Conservation (phyloP, 2,329 filamentous ascomycete genomes). For the Cytospora paraplurivora region DNA sequence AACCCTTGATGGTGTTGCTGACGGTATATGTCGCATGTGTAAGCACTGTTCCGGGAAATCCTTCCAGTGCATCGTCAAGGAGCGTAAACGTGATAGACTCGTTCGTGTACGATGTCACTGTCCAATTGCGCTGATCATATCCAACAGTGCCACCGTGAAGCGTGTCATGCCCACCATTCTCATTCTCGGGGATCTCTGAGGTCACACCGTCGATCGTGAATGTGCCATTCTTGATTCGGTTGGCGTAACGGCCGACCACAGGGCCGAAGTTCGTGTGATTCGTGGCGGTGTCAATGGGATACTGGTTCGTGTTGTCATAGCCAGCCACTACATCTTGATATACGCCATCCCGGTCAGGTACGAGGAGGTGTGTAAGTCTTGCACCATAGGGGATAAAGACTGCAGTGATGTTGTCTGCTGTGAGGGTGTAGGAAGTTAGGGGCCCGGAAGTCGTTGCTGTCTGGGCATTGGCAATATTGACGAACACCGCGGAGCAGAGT, state of each 20-base stretch:
- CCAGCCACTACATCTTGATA: constrained; percentile 20
- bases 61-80: constrained; percentile 17
- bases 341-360: constrained; percentile 20
- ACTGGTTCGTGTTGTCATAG: constrained; percentile 21
- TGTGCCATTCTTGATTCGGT: constrained; percentile 24
- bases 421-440: constrained; percentile 21
- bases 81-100: constrained; percentile 17
- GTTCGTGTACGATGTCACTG: constrained; percentile 22
- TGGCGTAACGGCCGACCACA: constrained; percentile 19
- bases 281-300: constrained; percentile 19
- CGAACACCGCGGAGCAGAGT: constrained; percentile 12
- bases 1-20: constrained; percentile 22
- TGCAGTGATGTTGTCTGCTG: constrained; percentile 24
- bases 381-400: constrained; percentile 22
- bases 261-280: constrained; percentile 23
- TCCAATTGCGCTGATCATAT: constrained; percentile 22
- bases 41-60: constrained; percentile 20
- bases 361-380: constrained; percentile 21
- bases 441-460: constrained; percentile 17
- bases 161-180: constrained; percentile 15
- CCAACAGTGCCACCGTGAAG: constrained; percentile 21
- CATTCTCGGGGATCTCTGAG: constrained; percentile 18
- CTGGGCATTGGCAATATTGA: constrained; percentile 14
- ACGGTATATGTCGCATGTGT: constrained; percentile 21
- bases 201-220: constrained; percentile 19